Conservation (phyloP, 495 filamentous ascomycete genomes). For the Trichocladium antarcticum region DNA sequence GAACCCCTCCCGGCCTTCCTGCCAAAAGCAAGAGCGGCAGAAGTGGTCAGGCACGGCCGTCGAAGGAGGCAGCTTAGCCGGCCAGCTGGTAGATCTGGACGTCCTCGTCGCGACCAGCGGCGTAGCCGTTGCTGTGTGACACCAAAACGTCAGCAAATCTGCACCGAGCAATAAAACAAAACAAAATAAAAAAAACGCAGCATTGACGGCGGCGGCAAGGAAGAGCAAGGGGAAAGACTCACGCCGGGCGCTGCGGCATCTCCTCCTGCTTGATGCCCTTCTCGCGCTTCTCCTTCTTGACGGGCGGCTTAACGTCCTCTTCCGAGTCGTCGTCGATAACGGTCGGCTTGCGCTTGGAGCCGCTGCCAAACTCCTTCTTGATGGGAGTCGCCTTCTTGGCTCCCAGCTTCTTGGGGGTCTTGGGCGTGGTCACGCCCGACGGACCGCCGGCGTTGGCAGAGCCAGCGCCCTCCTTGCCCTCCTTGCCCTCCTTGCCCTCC, state of each 20-base stretch:
- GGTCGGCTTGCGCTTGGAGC: slow-evolving; percentile 10
- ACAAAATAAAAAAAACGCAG: too few relatives aligned
- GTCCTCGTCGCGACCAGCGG: background rate
- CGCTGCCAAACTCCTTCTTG: slow-evolving; percentile 10
- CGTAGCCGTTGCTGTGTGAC: background rate
- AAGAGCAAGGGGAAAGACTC: background rate
- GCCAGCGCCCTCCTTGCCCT: slow-evolving; percentile 22
- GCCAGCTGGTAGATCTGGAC: background rate
- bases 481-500: too few relatives aligned
- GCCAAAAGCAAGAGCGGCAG: background rate
- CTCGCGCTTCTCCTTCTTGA: slow-evolving; percentile 15
- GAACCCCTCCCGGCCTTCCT: background rate
- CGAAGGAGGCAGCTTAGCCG: background rate
- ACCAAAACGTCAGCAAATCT: too few relatives aligned
- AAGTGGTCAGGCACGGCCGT: background rate
- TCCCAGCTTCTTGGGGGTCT: slow-evolving; percentile 11
- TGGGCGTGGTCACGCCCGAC: slow-evolving; percentile 5
- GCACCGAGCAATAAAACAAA: too few relatives aligned
- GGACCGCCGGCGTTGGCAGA: background rate
- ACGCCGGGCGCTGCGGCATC: background rate
- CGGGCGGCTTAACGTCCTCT: background rate
- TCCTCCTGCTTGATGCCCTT: slow-evolving; percentile 8
- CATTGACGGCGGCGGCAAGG: background rate
- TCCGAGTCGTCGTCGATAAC: slow-evolving; percentile 9
- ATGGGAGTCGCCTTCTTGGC: background rate